Evolutionary conservation across 225 moss, liverwort and hornwort genomes (phyloP), one percentile per base, ranked within the genome.

Genomic region (Polytrichum commune): DNA sequence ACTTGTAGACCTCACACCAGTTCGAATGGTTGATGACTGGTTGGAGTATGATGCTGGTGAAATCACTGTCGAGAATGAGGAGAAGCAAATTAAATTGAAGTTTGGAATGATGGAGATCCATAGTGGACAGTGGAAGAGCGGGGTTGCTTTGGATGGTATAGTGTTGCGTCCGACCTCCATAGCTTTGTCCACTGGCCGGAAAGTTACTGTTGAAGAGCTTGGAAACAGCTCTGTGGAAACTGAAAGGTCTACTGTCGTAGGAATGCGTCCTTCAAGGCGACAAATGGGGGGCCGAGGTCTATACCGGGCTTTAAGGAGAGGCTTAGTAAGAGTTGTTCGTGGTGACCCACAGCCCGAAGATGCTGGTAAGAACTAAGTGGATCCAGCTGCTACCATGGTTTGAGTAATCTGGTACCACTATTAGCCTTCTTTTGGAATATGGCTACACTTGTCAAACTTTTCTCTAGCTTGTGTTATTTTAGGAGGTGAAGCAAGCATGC

Each of bases 31-130:
- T 60, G 73, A 76, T 67, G 29, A 23, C 5, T 83, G 83, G 83
- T 38, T 76, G 22, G 83, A 83, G 58, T 83, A 73, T 46, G 83
- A 83, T 26, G 83, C 60, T 1, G 79, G 83, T n/a, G 79, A 76
- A 70, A 57, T 83, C 1, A 76, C 55, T 1, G 73, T 83, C 3
- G 56, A 0, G 13, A 76, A 79, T 2, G 80, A 27, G 60, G 67
- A 58, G 20, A 60, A 54, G 38, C 38, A 33, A 55, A 77, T 74
- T 0, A 29, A 23, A 0, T 20, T 80, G 68, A 66, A 66, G 5
- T 83, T 77, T 19, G 72, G 64, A 29, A 80, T 83, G 83, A 60
- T 67, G 28, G 83, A 83, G 70, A 80, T 9, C 0, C 63, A 72
- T n/a, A 79, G 79, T 35, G 79, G 76, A 25, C 0, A 0, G 0